Conservation (phyloP, 2,329 filamentous ascomycete genomes). For the Ophiostoma sp. region DNA sequence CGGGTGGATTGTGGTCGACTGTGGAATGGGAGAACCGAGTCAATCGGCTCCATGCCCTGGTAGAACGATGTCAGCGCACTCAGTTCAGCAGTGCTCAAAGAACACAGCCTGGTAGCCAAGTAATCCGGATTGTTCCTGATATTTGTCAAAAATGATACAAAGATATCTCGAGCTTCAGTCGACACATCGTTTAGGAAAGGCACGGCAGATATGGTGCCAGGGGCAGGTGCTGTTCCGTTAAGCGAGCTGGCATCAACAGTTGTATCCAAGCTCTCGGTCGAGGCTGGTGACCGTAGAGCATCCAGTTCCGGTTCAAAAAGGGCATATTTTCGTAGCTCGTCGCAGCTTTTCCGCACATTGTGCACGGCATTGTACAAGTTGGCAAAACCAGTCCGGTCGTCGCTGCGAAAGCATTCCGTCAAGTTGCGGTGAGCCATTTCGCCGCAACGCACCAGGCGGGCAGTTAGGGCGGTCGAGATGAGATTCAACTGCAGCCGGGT, state of each 20-base stretch:
- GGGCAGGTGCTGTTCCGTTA: slow-evolving; percentile 37
- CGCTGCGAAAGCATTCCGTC: slow-evolving; percentile 74
- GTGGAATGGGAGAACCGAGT: slow-evolving; percentile 77
- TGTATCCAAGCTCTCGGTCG: slow-evolving; percentile 53
- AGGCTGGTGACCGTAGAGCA: slow-evolving; percentile 53
- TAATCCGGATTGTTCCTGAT: slow-evolving; percentile 87
- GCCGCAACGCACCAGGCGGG: slow-evolving; percentile 71
- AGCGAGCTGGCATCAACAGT: slow-evolving; percentile 41
- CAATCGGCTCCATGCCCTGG: slow-evolving; percentile 75
- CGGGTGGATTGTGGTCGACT: slow-evolving; percentile 49
- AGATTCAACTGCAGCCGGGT: slow-evolving; percentile 72
- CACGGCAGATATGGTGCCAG: slow-evolving; percentile 46
- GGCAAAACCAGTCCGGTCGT: slow-evolving; percentile 76
- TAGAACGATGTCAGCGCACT: slow-evolving; percentile 75
- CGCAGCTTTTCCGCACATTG: slow-evolving; percentile 75
- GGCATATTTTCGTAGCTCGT: slow-evolving; percentile 69
- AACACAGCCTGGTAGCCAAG: slow-evolving; percentile 76
- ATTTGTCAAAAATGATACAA: slow-evolving; percentile 77
- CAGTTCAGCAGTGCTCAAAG: slow-evolving; percentile 73
- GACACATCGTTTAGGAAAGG: slow-evolving; percentile 74
- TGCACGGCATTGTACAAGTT: slow-evolving; percentile 74
- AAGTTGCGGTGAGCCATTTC: slow-evolving; percentile 73
- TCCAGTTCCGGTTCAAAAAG: slow-evolving; percentile 73
- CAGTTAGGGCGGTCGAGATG: slow-evolving; percentile 72
- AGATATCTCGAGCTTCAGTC: slow-evolving; percentile 68